phyloP scores from a whole-genome alignment of 768 basidiomycete species.

The Daedaleopsis sinensis region DNA sequence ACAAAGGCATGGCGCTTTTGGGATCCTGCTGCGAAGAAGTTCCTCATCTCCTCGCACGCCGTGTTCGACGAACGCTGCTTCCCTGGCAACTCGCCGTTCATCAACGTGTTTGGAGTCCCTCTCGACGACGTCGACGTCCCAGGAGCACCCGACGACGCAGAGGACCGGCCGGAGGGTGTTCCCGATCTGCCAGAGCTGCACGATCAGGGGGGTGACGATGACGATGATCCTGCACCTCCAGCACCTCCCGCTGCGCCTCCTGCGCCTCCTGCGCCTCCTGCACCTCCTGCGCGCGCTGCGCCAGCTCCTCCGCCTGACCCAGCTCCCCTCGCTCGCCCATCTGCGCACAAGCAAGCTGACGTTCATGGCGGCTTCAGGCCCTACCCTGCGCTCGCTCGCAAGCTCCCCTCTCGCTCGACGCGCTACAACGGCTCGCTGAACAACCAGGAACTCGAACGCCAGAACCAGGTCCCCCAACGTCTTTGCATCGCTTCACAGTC shows the following conservation, averaged over 20 bases:
- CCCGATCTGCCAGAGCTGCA: constrained; percentile 10
- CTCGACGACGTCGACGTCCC: too few species aligned
- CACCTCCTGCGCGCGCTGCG: neutral
- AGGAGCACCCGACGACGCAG: too few species aligned
- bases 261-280: constrained; percentile 5
- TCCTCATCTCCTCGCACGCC: too few species aligned
- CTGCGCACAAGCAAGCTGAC: constrained; percentile 4
- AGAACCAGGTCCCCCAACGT: constrained; percentile 1
- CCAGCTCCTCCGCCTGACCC: constrained; percentile 1
- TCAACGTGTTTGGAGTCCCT: too few species aligned
- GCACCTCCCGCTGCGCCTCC: constrained; percentile 8
- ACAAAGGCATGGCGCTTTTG: constrained; percentile 1
- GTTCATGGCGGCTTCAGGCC: constrained; percentile 4
- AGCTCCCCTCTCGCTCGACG: constrained; percentile 8
- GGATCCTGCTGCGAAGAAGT: too few species aligned
- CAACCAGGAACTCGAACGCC: constrained; percentile 1
- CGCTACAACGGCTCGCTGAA: constrained; percentile 4
- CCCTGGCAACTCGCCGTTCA: too few species aligned
- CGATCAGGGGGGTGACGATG: constrained; percentile 14
- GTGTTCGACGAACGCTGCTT: too few species aligned
- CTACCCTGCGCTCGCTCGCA: constrained; percentile 6
- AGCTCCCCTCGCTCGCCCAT: neutral
- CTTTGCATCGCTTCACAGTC: neutral
- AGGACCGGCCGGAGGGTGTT: constrained; percentile 1
- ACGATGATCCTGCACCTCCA: constrained; percentile 17